Evolutionary conservation across 257 asterid species (phyloP).

Genomic region (Sherardia arvensis): DNA sequence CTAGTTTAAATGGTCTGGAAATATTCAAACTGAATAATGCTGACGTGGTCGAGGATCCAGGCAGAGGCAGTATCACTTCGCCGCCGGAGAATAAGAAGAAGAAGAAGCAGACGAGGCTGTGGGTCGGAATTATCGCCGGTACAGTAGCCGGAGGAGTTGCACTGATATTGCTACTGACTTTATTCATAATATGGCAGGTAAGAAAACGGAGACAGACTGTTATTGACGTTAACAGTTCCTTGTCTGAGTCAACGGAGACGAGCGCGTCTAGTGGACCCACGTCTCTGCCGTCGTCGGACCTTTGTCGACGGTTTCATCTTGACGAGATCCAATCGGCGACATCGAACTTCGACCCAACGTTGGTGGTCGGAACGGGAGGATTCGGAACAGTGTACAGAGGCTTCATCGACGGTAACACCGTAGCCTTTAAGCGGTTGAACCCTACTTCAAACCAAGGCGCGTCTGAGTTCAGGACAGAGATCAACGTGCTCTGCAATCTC

Average conservation of each 20-base stretch:
- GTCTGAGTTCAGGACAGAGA: conserved; percentile 54
- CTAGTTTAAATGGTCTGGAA: conserved; percentile 51
- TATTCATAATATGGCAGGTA: conserved; percentile 20
- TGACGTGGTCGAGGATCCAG: background rate
- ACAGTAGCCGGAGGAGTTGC: conserved; percentile 22
- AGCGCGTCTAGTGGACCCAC: conserved; percentile 13
- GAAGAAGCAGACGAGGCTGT: no score
- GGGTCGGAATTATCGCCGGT: conserved; percentile 2
- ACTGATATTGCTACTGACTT: conserved; percentile 10
- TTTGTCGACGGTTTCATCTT: no score
- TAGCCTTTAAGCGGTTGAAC: conserved; percentile 41
- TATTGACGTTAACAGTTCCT: conserved; percentile 12
- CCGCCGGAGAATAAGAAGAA: background rate
- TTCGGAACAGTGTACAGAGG: conserved; percentile 6
- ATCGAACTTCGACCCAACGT: no score
- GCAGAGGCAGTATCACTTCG: background rate
- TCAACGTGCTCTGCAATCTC: conserved; percentile 45
- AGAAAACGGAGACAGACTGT: conserved; percentile 19
- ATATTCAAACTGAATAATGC: conserved; percentile 49
- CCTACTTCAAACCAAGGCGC: conserved; percentile 43
- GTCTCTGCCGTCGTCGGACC: conserved; percentile 17
- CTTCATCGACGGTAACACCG: conserved; percentile 24
- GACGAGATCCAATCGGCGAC: no score
- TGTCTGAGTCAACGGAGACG: conserved; percentile 18
- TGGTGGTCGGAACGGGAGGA: no score